Percentiles rank a stretch among this genome's conserved stretches.
These are phyloP conservation scores for Colletotrichum sidae DNA, from an alignment of 2,329 filamentous ascomycete species.

Conservation along the genomic window DNA sequence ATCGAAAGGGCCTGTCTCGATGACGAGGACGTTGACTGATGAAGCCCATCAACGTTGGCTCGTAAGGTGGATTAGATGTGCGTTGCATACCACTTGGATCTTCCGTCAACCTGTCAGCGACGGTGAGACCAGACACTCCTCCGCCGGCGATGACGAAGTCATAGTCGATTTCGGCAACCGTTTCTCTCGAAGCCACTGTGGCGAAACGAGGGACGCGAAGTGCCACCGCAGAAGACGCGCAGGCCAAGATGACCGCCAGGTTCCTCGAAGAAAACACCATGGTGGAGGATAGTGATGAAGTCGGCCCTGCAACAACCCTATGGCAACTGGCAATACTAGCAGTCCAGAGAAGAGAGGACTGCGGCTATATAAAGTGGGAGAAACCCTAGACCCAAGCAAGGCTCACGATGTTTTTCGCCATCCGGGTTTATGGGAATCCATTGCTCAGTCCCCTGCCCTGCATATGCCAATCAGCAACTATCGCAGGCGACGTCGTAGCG, in stretches of 20 bases:
- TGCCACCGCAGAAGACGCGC: background rate
- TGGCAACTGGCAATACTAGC: too few species aligned
- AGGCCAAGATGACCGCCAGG: conserved; percentile 1
- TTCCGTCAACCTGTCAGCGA: conserved; percentile 23
- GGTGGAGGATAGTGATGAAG: background rate
- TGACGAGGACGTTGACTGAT: conserved; percentile 44
- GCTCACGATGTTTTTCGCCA: background rate
- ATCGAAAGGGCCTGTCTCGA: conserved; percentile 44
- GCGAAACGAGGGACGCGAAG: conserved; percentile 4
- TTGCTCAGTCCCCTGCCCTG: conserved; percentile 1
- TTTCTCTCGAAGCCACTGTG: conserved; percentile 1
- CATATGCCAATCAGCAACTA: conserved; percentile 22
- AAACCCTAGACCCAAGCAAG: too few species aligned
- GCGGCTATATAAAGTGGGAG: too few species aligned
- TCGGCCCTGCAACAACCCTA: too few species aligned
- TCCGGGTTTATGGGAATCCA: background rate
- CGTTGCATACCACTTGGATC: conserved; percentile 9
- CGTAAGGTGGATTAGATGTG: background rate
- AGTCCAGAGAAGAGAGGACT: too few species aligned
- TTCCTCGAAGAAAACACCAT: background rate
- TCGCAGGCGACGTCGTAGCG: conserved; percentile 17
- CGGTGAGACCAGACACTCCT: conserved; percentile 23
- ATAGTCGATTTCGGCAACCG: background rate
- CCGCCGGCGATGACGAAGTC: conserved; percentile 31
- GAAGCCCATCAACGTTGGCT: background rate